Evolutionary conservation across 1,284 basidiomycete species (phyloP).

Genomic region (Leccinum solheimii): DNA sequence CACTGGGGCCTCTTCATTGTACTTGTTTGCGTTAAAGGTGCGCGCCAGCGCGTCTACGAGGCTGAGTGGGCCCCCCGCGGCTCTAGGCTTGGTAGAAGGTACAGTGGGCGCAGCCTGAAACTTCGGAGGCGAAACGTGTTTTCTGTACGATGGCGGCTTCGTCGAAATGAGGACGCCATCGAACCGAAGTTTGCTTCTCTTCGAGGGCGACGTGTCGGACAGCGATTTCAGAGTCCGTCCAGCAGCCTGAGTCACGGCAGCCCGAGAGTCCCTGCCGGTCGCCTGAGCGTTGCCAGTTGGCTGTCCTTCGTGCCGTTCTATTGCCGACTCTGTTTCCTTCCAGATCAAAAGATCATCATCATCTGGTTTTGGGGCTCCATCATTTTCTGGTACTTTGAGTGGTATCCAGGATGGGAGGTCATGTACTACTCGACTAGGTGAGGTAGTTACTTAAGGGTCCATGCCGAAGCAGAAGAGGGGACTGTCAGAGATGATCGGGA

Average conservation of each 20-base stretch:
- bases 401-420: conserved; percentile 34
- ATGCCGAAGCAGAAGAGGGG: conserved; percentile 31
- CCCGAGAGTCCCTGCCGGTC: not conserved
- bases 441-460: conserved; percentile 15
- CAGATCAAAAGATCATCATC: conserved; percentile 9
- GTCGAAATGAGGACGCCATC: conserved; percentile 24
- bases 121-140: not conserved
- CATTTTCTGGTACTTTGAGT: conserved; percentile 6
- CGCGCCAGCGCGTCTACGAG: conserved; percentile 29
- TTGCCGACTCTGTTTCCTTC: not conserved
- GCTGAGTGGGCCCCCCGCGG: conserved; percentile 5
- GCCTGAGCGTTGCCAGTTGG: not conserved
- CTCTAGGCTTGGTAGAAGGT: not conserved
- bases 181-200: conserved; percentile 22
- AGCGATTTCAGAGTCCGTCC: not conserved
- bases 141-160: conserved; percentile 6
- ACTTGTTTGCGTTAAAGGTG: conserved; percentile 32
- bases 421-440: conserved; percentile 1
- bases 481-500: conserved; percentile 3
- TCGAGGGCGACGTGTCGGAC: not conserved
- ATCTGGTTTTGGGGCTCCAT: conserved; percentile 9
- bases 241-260: not conserved
- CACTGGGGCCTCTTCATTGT: conserved; percentile 2
- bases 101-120: not conserved
- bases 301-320: not conserved